These are phyloP conservation scores for Eimeria falciformis DNA, from an alignment of 169 alveolate genomes.

Conservation along the genomic window DNA sequence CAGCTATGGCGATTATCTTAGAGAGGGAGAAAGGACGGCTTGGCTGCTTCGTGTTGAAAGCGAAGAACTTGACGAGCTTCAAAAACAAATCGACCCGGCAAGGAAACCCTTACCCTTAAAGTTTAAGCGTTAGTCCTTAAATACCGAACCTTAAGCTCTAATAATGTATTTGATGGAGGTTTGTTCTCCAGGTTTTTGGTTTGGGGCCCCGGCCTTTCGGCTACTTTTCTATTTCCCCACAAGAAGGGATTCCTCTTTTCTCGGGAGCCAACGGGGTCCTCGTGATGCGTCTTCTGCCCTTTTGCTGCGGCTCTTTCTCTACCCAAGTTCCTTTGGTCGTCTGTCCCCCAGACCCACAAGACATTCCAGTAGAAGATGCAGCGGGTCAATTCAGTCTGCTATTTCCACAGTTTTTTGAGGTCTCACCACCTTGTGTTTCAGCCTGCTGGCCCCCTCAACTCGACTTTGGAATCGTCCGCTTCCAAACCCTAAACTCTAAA, in stretches of 20 bases:
- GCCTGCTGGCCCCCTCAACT: slow-evolving; percentile 46
- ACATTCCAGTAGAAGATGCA: neutral
- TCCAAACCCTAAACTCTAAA: too few relatives aligned
- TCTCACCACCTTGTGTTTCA: slow-evolving; percentile 4
- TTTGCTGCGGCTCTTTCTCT: slow-evolving; percentile 63
- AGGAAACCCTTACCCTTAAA: neutral
- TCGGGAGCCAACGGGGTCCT: slow-evolving; percentile 18
- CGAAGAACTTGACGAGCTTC: slow-evolving; percentile 1
- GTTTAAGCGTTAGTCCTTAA: neutral
- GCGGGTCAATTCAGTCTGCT: neutral
- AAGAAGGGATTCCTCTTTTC: neutral
- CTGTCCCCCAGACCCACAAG: neutral
- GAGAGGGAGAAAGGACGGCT: neutral
- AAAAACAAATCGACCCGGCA: slow-evolving; percentile 24
- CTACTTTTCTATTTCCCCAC: slow-evolving; percentile 2
- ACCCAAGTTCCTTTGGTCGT: slow-evolving; percentile 15
- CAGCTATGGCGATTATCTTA: neutral
- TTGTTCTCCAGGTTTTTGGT: slow-evolving; percentile 7
- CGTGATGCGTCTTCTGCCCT: slow-evolving; percentile 48
- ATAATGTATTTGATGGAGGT: neutral
- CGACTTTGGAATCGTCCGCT: slow-evolving; percentile 34
- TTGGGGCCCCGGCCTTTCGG: slow-evolving; percentile 62
- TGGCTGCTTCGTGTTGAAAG: slow-evolving; percentile 52
- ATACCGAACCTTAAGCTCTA: neutral
- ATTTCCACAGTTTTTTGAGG: slow-evolving; percentile 28